Evolutionary conservation across 371 early-diverging fungal species (phyloP).

Genomic region (Mortierella polycephala): DNA sequence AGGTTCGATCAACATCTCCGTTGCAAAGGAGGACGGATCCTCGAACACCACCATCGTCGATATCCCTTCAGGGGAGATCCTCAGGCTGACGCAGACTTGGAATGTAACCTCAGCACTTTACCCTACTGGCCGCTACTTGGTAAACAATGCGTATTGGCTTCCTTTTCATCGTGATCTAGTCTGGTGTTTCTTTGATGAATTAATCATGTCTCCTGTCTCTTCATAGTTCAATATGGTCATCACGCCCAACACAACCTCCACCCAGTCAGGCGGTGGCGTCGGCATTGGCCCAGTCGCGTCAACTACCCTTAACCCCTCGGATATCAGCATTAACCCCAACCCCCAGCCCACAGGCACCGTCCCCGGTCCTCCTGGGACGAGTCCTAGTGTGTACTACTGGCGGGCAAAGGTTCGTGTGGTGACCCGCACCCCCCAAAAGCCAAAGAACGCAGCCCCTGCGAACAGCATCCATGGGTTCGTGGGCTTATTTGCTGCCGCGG

Average conservation of each 20-base stretch:
- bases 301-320: neutral
- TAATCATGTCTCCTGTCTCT: neutral
- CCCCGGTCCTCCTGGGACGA: neutral
- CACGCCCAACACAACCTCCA: slow-evolving; percentile 18
- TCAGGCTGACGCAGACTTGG: slow-evolving; percentile 13
- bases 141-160: neutral
- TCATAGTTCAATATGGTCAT: slow-evolving; percentile 32
- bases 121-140: slow-evolving; percentile 28
- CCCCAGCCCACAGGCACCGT: neutral
- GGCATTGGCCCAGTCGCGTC: neutral
- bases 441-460: neutral
- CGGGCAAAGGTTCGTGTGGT: slow-evolving; percentile 7
- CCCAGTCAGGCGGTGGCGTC: neutral
- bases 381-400: slow-evolving; percentile 30
- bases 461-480: neutral
- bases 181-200: neutral
- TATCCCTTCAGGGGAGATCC: neutral
- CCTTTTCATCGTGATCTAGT: neutral
- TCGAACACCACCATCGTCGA: slow-evolving; percentile 31
- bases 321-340: neutral
- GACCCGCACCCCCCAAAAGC: neutral
- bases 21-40: slow-evolving; percentile 38
- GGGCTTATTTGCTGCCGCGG: slow-evolving; percentile 2
- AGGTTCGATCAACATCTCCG: slow-evolving; percentile 34
- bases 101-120: slow-evolving; percentile 14